phyloP scores from a whole-genome alignment of 345 rosid genomes.

The Rhodomyrtus tomentosa region DNA sequence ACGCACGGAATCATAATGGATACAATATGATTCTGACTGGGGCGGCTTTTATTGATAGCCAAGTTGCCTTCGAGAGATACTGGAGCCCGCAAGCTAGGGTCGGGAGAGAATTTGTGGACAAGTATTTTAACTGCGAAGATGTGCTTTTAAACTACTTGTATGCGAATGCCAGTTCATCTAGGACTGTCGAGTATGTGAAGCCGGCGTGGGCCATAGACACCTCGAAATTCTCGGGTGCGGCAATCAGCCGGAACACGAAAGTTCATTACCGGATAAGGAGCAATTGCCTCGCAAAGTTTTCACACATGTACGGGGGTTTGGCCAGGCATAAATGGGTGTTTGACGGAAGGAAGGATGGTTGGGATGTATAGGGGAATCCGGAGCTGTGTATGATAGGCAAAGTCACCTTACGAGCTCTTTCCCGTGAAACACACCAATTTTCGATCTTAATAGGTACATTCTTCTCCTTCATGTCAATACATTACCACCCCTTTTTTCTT shows the following conservation, averaged over 20 bases:
- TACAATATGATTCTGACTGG: slow-evolving; percentile 94
- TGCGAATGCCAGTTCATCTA: slow-evolving; percentile 57
- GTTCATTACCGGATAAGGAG: slow-evolving; percentile 69
- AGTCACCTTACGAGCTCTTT: background rate
- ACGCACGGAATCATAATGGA: slow-evolving; percentile 56
- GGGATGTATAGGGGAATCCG: slow-evolving; percentile 55
- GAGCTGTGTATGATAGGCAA: background rate
- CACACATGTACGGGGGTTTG: slow-evolving; percentile 61
- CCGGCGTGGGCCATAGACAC: slow-evolving; percentile 84
- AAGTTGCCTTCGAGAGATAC: slow-evolving; percentile 53
- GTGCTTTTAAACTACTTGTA: slow-evolving; percentile 71
- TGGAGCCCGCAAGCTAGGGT: slow-evolving; percentile 46
- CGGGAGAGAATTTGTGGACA: slow-evolving; percentile 63
- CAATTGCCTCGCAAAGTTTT: slow-evolving; percentile 49
- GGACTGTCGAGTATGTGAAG: slow-evolving; percentile 71
- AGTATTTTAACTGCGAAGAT: slow-evolving; percentile 80
- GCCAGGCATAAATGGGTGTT: slow-evolving; percentile 47
- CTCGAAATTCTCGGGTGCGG: slow-evolving; percentile 73
- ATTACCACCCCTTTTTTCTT: background rate
- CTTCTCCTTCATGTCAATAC: background rate
- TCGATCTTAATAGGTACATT: background rate
- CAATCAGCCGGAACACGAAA: slow-evolving; percentile 72
- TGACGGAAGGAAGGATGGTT: slow-evolving; percentile 60
- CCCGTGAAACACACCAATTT: background rate
- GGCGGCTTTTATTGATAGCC: slow-evolving; percentile 73